A percentile compares a stretch with the other conserved stretches of the same genome.
These are phyloP conservation scores for Batkoa obscura DNA, from an alignment of 371 early-diverging fungal genomes.

Conservation along the genomic window DNA sequence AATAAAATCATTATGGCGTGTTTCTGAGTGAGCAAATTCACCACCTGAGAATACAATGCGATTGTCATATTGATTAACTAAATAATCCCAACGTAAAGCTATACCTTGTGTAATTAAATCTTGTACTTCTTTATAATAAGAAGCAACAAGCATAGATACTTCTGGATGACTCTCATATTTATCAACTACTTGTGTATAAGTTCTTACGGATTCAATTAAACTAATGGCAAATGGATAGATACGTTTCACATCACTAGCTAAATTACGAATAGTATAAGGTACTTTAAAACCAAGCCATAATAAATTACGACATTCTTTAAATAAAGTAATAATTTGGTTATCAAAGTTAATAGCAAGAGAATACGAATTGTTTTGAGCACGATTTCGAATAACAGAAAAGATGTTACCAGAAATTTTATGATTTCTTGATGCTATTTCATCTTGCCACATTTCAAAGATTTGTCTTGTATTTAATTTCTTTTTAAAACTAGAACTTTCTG, in stretches of 20 bases:
- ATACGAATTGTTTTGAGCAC: slow-evolving; percentile 54
- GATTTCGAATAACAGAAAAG: slow-evolving; percentile 72
- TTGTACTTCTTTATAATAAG: slow-evolving; percentile 83
- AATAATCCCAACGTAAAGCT: slow-evolving; percentile 87
- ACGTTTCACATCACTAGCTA: slow-evolving; percentile 89
- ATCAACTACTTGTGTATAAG: slow-evolving; percentile 72
- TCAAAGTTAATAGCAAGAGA: slow-evolving; percentile 88
- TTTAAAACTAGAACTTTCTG: slow-evolving; percentile 77
- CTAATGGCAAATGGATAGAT: slow-evolving; percentile 96
- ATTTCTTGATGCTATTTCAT: slow-evolving; percentile 70
- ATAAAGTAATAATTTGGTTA: slow-evolving; percentile 78
- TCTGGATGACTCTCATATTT: slow-evolving; percentile 57
- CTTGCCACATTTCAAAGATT: slow-evolving; percentile 83
- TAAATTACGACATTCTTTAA: slow-evolving; percentile 93
- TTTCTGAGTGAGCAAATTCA: slow-evolving; percentile 44
- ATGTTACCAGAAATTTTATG: slow-evolving; percentile 77
- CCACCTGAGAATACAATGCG: slow-evolving; percentile 25
- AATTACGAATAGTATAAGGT: slow-evolving; percentile 77
- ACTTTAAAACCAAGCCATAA: slow-evolving; percentile 83
- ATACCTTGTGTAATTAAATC: slow-evolving; percentile 72
- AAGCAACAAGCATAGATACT: slow-evolving; percentile 65
- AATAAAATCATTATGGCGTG: slow-evolving; percentile 82
- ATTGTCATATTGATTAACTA: slow-evolving; percentile 63
- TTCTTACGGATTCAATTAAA: slow-evolving; percentile 82
- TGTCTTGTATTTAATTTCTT: slow-evolving; percentile 78